Percentiles rank a stretch among this genome's conserved stretches.
These are phyloP conservation scores for Boletus tylopilopsis DNA, from an alignment of 768 basidiomycete genomes.

Conservation along the genomic window DNA sequence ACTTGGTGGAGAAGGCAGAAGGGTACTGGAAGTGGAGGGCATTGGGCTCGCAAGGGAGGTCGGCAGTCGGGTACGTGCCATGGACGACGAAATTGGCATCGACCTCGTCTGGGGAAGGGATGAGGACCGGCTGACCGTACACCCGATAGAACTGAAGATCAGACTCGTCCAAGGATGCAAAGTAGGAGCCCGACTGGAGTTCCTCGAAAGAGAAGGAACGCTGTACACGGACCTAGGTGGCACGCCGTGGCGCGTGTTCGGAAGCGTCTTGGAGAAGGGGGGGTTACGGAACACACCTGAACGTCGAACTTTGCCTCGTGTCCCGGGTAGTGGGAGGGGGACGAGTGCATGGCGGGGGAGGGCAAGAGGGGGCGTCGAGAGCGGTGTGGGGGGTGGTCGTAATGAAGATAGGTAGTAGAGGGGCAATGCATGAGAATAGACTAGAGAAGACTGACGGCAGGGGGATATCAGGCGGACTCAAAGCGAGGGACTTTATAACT, in stretches of 20 bases:
- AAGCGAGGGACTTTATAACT: slow-evolving; percentile 29
- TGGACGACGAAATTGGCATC: slow-evolving; percentile 18
- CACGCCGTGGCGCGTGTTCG: background rate
- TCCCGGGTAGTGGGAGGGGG: background rate
- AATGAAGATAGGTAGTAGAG: background rate
- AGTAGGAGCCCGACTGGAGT: slow-evolving; percentile 32
- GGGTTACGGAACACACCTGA: slow-evolving; percentile 6
- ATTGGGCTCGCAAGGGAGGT: background rate
- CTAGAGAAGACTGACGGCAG: slow-evolving; percentile 19
- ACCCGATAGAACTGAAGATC: slow-evolving; percentile 32
- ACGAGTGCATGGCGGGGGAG: slow-evolving; percentile 2
- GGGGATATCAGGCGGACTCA: slow-evolving; percentile 6
- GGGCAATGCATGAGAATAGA: slow-evolving; percentile 12
- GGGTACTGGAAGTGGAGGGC: slow-evolving; percentile 6
- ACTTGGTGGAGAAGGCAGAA: slow-evolving; percentile 18
- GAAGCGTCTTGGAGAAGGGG: background rate
- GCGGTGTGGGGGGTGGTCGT: background rate
- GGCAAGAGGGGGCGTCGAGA: background rate
- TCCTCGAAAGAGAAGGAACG: slow-evolving; percentile 33
- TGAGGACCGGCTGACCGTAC: slow-evolving; percentile 32
- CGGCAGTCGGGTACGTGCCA: slow-evolving; percentile 1
- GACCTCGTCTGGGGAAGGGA: slow-evolving; percentile 22
- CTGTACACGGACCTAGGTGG: slow-evolving; percentile 26
- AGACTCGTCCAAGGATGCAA: slow-evolving; percentile 28
- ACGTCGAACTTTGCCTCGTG: slow-evolving; percentile 26